phyloP scores from a whole-genome alignment of 805 yeast genomes.

The Danielia oregonensis region DNA sequence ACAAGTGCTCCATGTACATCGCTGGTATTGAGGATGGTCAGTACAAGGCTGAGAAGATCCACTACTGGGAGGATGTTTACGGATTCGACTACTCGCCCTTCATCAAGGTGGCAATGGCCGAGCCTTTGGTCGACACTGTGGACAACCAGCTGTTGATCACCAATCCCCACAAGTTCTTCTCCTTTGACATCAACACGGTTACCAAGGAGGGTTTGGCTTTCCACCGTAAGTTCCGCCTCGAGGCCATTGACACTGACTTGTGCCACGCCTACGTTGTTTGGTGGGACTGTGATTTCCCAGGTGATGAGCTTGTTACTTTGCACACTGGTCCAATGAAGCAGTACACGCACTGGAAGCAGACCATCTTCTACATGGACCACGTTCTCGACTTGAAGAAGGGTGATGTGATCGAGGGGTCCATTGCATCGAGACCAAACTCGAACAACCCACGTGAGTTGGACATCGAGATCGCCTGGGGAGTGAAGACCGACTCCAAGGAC shows the following conservation, averaged over 20 bases:
- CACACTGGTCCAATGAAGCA: slow-evolving; percentile 93
- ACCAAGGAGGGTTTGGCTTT: slow-evolving; percentile 79
- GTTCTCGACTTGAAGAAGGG: slow-evolving; percentile 75
- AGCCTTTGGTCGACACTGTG: slow-evolving; percentile 95
- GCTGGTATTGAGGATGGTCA: slow-evolving; percentile 93
- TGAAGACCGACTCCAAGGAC: slow-evolving; percentile 42
- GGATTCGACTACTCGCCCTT: slow-evolving; percentile 96
- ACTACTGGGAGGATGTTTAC: slow-evolving; percentile 94
- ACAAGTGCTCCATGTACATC: slow-evolving; percentile 81
- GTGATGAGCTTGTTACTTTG: slow-evolving; percentile 62
- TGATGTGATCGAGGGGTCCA: slow-evolving; percentile 66
- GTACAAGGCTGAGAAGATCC: slow-evolving; percentile 86
- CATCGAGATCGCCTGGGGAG: slow-evolving; percentile 63
- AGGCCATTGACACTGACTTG: slow-evolving; percentile 72
- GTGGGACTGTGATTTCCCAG: slow-evolving; percentile 92
- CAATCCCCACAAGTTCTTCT: slow-evolving; percentile 65
- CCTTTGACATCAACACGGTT: slow-evolving; percentile 87
- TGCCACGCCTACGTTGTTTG: slow-evolving; percentile 90
- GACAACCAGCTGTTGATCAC: slow-evolving; percentile 71
- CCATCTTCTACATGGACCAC: slow-evolving; percentile 85
- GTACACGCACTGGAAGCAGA: slow-evolving; percentile 99
- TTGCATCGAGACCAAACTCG: slow-evolving; percentile 73
- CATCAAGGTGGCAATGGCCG: slow-evolving; percentile 78
- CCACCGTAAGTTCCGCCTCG: slow-evolving; percentile 61
- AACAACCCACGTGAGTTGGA: slow-evolving; percentile 88